Conservation (phyloP, 192 early-diverging fungal species). For the Backusella parvicylindrica region DNA sequence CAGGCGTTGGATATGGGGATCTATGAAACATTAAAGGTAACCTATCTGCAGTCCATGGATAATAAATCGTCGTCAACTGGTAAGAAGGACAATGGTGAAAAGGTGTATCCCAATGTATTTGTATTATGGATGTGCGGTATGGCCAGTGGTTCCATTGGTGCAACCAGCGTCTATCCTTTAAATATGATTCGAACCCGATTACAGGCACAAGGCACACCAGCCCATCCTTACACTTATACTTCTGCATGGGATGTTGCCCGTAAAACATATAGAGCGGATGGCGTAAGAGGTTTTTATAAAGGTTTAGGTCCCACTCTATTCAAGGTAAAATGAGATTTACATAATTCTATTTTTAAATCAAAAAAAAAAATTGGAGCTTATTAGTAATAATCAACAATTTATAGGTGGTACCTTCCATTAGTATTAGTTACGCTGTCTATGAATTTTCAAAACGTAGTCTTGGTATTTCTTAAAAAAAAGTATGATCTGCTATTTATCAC, state of each 20-base stretch:
- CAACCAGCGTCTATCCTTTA: conserved; percentile 68
- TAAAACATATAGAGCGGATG: conserved; percentile 59
- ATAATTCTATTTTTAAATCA: neutral
- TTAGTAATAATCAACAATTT: neutral
- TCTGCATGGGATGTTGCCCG: conserved; percentile 57
- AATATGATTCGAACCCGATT: conserved; percentile 68
- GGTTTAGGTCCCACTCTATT: conserved; percentile 67
- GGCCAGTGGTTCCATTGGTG: conserved; percentile 61
- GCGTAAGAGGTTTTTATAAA: conserved; percentile 67
- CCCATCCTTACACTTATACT: conserved; percentile 66
- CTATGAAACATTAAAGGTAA: conserved; percentile 67
- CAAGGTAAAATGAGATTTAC: conserved; percentile 45
- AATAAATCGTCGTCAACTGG: conserved; percentile 19
- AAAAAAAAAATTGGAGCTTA: neutral
- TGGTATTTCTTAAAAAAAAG: conserved; percentile 37
- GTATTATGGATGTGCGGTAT: conserved; percentile 61
- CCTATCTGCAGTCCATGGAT: conserved; percentile 44
- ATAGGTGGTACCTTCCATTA: conserved; percentile 66
- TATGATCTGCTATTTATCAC: neutral
- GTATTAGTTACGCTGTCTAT: conserved; percentile 71
- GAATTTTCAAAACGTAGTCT: conserved; percentile 51
- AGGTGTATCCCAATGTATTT: conserved; percentile 41
- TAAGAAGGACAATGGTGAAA: conserved; percentile 22
- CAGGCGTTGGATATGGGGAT: conserved; percentile 67
- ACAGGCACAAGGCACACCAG: conserved; percentile 77